phyloP scores from a whole-genome alignment of 1,284 basidiomycete species.

The Irpex lacteus region DNA sequence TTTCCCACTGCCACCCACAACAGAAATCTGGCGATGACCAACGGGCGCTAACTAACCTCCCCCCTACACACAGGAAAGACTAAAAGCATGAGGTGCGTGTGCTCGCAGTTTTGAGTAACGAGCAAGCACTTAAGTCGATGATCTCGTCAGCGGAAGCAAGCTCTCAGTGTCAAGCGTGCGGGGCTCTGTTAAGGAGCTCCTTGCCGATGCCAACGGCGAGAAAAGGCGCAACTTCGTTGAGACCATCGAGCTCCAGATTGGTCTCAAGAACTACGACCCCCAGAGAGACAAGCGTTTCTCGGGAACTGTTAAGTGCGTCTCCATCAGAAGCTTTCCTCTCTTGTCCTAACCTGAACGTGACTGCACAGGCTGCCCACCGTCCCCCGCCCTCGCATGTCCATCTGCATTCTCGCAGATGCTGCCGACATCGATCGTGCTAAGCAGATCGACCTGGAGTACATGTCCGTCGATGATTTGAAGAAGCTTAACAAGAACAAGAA shows the following conservation, averaged over 20 bases:
- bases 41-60: conserved; percentile 13
- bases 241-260: conserved; percentile 96
- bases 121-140: not conserved
- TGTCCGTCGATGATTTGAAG: conserved; percentile 99
- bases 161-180: conserved; percentile 99
- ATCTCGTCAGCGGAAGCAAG: conserved; percentile 45
- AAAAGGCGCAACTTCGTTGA: conserved; percentile 89
- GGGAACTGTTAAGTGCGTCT: conserved; percentile 85
- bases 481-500: conserved; percentile 99
- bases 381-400: conserved; percentile 97
- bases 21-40: not conserved
- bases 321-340: conserved; percentile 3
- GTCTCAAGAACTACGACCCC: conserved; percentile 98
- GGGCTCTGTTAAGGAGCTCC: conserved; percentile 86
- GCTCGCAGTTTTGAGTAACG: conserved; percentile 1
- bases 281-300: conserved; percentile 97
- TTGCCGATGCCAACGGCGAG: conserved; percentile 76
- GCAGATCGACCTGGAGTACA: conserved; percentile 96
- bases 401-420: conserved; percentile 99
- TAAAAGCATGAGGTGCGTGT: conserved; percentile 30
- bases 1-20: conserved; percentile 2
- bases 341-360: not conserved
- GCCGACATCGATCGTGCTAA: conserved; percentile 99
- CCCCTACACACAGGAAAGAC: conserved; percentile 9
- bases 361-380: conserved; percentile 83